Percentiles rank a stretch among this genome's conserved stretches.
phyloP scores from a whole-genome alignment of 192 early-diverging fungal genomes.

The Hyaloraphidium curvatum region DNA sequence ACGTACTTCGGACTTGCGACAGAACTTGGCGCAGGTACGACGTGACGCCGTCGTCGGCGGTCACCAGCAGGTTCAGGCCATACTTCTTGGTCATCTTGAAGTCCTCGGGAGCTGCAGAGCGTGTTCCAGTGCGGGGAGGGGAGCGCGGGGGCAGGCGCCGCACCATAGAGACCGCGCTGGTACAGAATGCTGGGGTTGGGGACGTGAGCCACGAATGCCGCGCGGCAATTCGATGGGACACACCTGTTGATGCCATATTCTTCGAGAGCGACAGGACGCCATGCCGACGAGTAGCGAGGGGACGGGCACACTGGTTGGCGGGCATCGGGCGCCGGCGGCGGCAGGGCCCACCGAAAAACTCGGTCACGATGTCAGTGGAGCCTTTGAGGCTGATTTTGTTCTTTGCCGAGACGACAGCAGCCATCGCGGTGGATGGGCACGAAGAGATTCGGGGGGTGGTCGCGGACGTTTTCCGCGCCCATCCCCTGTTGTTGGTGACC shows the following conservation, averaged over 20 bases:
- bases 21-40: constrained; percentile 58
- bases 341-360: constrained; percentile 59
- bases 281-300: background rate
- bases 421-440: no score
- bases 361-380: constrained; percentile 61
- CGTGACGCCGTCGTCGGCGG: constrained; percentile 47
- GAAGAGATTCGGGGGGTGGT: no score
- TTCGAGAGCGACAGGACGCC: background rate
- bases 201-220: background rate
- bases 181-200: constrained; percentile 50
- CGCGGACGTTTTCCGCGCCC: no score
- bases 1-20: constrained; percentile 56
- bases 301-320: no score
- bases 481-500: no score
- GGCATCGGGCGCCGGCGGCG: background rate
- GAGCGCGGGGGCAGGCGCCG: background rate
- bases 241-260: constrained; percentile 65
- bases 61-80: constrained; percentile 64
- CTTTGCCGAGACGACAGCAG: no score
- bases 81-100: constrained; percentile 75
- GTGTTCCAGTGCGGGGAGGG: background rate
- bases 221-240: background rate
- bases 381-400: constrained; percentile 61
- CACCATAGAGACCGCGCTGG: constrained; percentile 77
- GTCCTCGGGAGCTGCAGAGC: constrained; percentile 18